Percentiles rank a stretch among this genome's conserved stretches.
These are phyloP conservation scores for Azolla pinnata DNA, from an alignment of 75 land plant species.

Conservation along the genomic window DNA sequence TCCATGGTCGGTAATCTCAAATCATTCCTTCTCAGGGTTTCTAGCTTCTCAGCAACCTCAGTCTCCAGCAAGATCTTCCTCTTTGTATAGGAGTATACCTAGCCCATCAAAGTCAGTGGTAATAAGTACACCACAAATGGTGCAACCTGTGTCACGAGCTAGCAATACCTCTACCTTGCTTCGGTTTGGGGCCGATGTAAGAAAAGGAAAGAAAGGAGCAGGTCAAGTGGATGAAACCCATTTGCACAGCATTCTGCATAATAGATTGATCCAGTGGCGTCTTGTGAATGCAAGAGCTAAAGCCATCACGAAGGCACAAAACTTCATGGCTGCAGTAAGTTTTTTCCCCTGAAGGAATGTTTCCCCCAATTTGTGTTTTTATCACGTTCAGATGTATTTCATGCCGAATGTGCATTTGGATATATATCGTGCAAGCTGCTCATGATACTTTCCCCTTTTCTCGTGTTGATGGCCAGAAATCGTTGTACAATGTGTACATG, in stretches of 20 bases:
- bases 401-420: too few relatives aligned
- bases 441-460: too few relatives aligned
- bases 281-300: conserved; percentile 73
- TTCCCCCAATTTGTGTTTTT: background rate
- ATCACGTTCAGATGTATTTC: too few relatives aligned
- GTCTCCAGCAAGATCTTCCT: conserved; percentile 10
- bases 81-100: conserved; percentile 37
- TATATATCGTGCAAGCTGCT: too few relatives aligned
- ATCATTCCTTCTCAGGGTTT: background rate
- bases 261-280: conserved; percentile 74
- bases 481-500: conserved; percentile 31
- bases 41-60: background rate
- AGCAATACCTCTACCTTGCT: conserved; percentile 33
- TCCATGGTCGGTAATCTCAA: background rate
- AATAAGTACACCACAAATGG: conserved; percentile 33
- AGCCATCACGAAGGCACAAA: conserved; percentile 38
- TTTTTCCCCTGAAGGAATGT: too few relatives aligned
- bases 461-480: too few relatives aligned
- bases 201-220: conserved; percentile 55
- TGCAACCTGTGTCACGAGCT: conserved; percentile 19
- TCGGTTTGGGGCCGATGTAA: conserved; percentile 47
- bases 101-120: conserved; percentile 56
- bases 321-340: conserved; percentile 56
- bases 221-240: conserved; percentile 74
- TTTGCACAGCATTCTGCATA: conserved; percentile 59